These are phyloP conservation scores for Postia placenta DNA, from an alignment of 768 basidiomycete genomes.

Conservation along the genomic window DNA sequence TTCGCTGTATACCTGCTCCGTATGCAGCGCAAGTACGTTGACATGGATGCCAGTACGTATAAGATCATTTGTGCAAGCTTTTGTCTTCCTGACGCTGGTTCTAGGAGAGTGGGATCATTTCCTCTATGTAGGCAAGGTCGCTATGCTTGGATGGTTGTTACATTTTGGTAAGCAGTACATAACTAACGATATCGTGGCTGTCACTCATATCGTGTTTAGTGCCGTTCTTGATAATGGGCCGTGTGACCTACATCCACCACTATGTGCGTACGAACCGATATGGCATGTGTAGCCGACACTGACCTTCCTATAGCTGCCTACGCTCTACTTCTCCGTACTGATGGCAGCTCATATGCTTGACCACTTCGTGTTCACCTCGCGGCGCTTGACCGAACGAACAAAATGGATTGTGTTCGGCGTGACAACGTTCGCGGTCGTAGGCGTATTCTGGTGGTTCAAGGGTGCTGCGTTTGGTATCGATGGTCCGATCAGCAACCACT, in stretches of 20 bases:
- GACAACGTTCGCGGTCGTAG: constrained; percentile 51
- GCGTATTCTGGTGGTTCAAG: constrained; percentile 95
- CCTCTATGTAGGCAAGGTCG: constrained; percentile 87
- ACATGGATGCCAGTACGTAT: constrained; percentile 80
- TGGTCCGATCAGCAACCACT: constrained; percentile 78
- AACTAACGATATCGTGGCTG: too few relatives aligned
- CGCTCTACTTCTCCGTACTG: constrained; percentile 93
- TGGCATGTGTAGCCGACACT: not conserved
- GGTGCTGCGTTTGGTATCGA: constrained; percentile 85
- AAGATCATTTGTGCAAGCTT: not conserved
- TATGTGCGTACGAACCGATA: constrained; percentile 53
- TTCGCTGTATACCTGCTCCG: constrained; percentile 72
- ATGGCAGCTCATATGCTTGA: constrained; percentile 90
- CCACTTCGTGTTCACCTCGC: constrained; percentile 84
- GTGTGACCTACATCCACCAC: constrained; percentile 94
- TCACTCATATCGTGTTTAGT: constrained; percentile 37
- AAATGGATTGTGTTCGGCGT: constrained; percentile 72
- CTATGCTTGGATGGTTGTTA: constrained; percentile 86
- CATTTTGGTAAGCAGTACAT: constrained; percentile 79
- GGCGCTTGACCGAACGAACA: constrained; percentile 50
- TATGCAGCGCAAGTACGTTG: constrained; percentile 81
- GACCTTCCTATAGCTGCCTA: constrained; percentile 60
- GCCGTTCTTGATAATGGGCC: constrained; percentile 97
- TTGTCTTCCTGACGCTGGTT: not conserved
- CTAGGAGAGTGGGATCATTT: constrained; percentile 92